These are phyloP conservation scores for Colletotrichum sp. DNA, from an alignment of 2,329 filamentous ascomycete genomes.

Conservation along the genomic window DNA sequence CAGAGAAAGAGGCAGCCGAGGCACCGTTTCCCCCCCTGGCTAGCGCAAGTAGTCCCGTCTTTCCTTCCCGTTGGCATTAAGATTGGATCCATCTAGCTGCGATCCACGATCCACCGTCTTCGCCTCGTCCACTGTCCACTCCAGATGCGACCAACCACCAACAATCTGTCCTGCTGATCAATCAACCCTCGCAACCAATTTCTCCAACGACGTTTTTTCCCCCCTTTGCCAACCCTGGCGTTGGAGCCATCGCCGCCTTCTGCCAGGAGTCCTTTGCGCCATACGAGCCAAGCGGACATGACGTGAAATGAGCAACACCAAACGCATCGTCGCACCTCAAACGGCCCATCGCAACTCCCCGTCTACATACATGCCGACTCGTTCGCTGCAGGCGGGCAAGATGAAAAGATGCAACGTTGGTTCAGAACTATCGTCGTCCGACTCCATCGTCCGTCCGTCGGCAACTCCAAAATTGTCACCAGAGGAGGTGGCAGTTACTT, in stretches of 20 bases:
- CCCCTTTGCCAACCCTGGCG: not conserved
- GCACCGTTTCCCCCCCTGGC: not conserved
- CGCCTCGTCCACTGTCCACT: not conserved
- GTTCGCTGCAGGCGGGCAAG: not conserved
- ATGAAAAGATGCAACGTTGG: not conserved
- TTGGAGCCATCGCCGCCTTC: not conserved
- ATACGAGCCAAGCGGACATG: not conserved
- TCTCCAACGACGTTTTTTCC: not conserved
- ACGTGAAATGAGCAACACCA: not conserved
- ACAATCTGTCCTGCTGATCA: slow-evolving; percentile 13
- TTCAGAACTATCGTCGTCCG: not conserved
- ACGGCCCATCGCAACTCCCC: not conserved
- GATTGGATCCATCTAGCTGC: slow-evolving; percentile 14
- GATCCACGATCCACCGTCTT: slow-evolving; percentile 15
- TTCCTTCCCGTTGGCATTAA: not conserved
- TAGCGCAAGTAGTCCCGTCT: not conserved
- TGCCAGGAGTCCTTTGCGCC: not conserved
- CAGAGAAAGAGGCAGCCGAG: not conserved
- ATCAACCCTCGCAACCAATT: not conserved
- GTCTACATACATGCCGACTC: not conserved
- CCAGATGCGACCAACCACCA: slow-evolving; percentile 11
- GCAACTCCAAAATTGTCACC: not conserved
- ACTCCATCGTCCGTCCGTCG: not conserved
- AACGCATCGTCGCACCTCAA: not conserved
- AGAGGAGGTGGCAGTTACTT: not conserved